These are phyloP conservation scores for Candida chauliodis DNA, from an alignment of 805 yeast genomes.

Conservation along the genomic window DNA sequence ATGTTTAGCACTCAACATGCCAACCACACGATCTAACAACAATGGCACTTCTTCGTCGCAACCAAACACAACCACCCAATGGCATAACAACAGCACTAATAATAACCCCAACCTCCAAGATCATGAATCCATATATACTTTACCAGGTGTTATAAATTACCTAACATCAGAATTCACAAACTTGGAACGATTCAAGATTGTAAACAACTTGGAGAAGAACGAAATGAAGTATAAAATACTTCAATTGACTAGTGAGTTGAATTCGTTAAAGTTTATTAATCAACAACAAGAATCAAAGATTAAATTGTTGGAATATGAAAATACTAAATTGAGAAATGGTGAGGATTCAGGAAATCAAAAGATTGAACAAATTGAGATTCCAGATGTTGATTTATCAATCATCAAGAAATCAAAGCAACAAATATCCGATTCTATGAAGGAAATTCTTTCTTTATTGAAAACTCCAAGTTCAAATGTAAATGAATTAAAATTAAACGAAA, in stretches of 20 bases:
- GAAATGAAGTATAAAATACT: slow-evolving; percentile 50
- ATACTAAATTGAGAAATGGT: slow-evolving; percentile 10
- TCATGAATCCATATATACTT: slow-evolving; percentile 29
- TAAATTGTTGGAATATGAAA: slow-evolving; percentile 31
- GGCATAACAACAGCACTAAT: slow-evolving; percentile 12
- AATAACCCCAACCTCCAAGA: slow-evolving; percentile 8
- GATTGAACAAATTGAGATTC: slow-evolving; percentile 16
- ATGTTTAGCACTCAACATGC: slow-evolving; percentile 2
- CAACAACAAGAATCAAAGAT: slow-evolving; percentile 40
- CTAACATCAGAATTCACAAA: slow-evolving; percentile 57
- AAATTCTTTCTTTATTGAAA: slow-evolving; percentile 29
- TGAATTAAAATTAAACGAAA: slow-evolving; percentile 20
- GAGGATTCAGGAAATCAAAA: neutral
- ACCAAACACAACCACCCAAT: slow-evolving; percentile 9
- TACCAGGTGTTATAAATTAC: slow-evolving; percentile 59
- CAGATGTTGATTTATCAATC: slow-evolving; percentile 30
- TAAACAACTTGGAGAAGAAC: slow-evolving; percentile 50
- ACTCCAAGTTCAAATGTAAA: slow-evolving; percentile 23
- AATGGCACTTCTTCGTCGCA: neutral
- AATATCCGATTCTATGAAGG: slow-evolving; percentile 33
- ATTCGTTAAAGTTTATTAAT: slow-evolving; percentile 38
- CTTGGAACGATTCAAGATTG: slow-evolving; percentile 39
- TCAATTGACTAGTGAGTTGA: slow-evolving; percentile 51
- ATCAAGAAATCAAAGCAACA: slow-evolving; percentile 31
- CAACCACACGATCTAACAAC: slow-evolving; percentile 5